phyloP scores from a whole-genome alignment of 495 filamentous ascomycete species.

The Penicillium dipodomyicola region DNA sequence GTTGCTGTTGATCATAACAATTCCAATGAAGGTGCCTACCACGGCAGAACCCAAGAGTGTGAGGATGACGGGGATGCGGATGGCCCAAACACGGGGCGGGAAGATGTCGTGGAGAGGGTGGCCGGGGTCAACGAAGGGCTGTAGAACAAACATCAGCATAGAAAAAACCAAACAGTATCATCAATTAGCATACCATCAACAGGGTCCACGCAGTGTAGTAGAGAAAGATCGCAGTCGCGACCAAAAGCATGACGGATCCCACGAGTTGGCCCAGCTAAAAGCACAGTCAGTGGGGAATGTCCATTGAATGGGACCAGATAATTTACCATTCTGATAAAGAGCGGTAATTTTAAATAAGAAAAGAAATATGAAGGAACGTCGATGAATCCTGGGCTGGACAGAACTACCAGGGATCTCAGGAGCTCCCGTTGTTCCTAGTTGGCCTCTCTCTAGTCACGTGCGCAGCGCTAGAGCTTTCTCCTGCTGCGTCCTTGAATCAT shows the following conservation, averaged over 20 bases:
- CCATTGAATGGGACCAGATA: neutral
- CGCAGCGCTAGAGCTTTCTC: constrained; percentile 32
- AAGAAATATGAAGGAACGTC: constrained; percentile 10
- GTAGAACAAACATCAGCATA: constrained; percentile 9
- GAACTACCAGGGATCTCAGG: constrained; percentile 10
- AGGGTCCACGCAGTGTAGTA: constrained; percentile 99
- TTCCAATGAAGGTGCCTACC: constrained; percentile 90
- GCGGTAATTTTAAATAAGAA: constrained; percentile 6
- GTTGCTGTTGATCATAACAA: constrained; percentile 99
- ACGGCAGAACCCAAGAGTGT: constrained; percentile 89
- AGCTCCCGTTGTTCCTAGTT: constrained; percentile 7
- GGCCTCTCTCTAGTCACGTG: constrained; percentile 11
- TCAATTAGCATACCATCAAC: constrained; percentile 68
- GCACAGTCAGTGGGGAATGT: constrained; percentile 7
- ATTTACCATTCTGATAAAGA: constrained; percentile 31
- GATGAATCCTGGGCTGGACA: constrained; percentile 8
- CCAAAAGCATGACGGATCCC: constrained; percentile 95
- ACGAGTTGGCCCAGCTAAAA: constrained; percentile 88
- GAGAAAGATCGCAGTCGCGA: constrained; percentile 90
- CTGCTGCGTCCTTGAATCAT: constrained; percentile 18
- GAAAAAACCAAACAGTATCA: neutral
- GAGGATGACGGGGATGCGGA: constrained; percentile 96
- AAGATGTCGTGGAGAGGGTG: constrained; percentile 94
- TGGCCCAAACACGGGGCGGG: constrained; percentile 96
- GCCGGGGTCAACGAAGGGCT: constrained; percentile 96